Evolutionary conservation across 1,139 yeast genomes (phyloP).

Genomic region (Dujonia santamariae): DNA sequence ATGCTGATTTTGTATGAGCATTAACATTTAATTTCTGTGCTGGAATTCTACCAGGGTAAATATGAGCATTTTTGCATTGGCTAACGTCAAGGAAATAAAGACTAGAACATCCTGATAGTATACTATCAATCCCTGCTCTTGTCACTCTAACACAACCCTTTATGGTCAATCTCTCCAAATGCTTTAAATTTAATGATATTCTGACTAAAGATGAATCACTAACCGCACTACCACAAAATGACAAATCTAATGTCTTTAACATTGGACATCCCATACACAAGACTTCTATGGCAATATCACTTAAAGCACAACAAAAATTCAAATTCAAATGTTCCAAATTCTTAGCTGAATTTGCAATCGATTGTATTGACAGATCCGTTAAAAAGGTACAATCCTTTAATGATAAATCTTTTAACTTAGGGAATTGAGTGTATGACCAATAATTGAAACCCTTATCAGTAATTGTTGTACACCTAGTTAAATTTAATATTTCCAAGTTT

Average conservation of each 20-base stretch:
- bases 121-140: constrained; percentile 67
- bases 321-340: constrained; percentile 55
- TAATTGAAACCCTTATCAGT: constrained; percentile 70
- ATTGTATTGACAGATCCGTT: constrained; percentile 61
- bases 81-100: constrained; percentile 56
- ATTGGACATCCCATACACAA: constrained; percentile 62
- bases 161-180: constrained; percentile 46
- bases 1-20: constrained; percentile 53
- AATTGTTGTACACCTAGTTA: constrained; percentile 74
- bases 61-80: constrained; percentile 63
- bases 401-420: constrained; percentile 48
- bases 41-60: constrained; percentile 54
- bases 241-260: constrained; percentile 51
- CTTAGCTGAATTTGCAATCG: constrained; percentile 61
- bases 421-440: constrained; percentile 58
- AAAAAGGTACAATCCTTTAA: constrained; percentile 73
- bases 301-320: constrained; percentile 72
- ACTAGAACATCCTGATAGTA: constrained; percentile 55
- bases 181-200: constrained; percentile 53
- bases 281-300: constrained; percentile 66
- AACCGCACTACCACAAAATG: constrained; percentile 79
- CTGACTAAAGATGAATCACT: constrained; percentile 66
- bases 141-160: constrained; percentile 77
- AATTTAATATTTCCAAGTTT: constrained; percentile 53
- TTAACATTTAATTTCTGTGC: constrained; percentile 53